phyloP scores from a whole-genome alignment of 306 rosid species.

The Argentina anserina region DNA sequence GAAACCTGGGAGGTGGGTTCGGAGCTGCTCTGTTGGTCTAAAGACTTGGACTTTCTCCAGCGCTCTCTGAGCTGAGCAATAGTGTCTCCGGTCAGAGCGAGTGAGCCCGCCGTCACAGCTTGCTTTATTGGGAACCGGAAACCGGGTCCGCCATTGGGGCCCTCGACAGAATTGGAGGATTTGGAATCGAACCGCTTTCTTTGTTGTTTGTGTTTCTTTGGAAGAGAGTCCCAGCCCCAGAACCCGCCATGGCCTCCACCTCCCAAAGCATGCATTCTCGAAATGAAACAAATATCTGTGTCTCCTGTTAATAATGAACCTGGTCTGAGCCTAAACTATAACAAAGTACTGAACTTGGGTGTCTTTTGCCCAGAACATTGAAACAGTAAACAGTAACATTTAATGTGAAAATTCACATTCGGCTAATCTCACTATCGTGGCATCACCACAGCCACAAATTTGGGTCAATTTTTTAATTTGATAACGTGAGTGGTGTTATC shows the following conservation, averaged over 20 bases:
- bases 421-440: too few species aligned
- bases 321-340: background rate
- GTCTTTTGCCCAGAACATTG: too few species aligned
- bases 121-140: slow-evolving; percentile 67
- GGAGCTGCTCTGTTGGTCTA: slow-evolving; percentile 9
- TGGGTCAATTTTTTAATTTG: too few species aligned
- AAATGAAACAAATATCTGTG: background rate
- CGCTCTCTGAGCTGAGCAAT: slow-evolving; percentile 49
- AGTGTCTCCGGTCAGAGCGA: slow-evolving; percentile 50
- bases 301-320: background rate
- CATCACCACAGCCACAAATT: too few species aligned
- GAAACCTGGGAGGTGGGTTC: slow-evolving; percentile 41
- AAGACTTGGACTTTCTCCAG: slow-evolving; percentile 27
- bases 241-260: slow-evolving; percentile 47
- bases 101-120: slow-evolving; percentile 68
- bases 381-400: too few species aligned
- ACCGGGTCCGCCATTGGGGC: slow-evolving; percentile 48
- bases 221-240: slow-evolving; percentile 58
- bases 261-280: slow-evolving; percentile 62
- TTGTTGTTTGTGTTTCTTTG: slow-evolving; percentile 30
- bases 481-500: too few species aligned
- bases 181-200: slow-evolving; percentile 44
- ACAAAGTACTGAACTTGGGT: too few species aligned
- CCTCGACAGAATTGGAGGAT: slow-evolving; percentile 38
- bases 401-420: too few species aligned